Conservation (phyloP, 164 flowering plant genomes). For the Nelumbo lutea region DNA sequence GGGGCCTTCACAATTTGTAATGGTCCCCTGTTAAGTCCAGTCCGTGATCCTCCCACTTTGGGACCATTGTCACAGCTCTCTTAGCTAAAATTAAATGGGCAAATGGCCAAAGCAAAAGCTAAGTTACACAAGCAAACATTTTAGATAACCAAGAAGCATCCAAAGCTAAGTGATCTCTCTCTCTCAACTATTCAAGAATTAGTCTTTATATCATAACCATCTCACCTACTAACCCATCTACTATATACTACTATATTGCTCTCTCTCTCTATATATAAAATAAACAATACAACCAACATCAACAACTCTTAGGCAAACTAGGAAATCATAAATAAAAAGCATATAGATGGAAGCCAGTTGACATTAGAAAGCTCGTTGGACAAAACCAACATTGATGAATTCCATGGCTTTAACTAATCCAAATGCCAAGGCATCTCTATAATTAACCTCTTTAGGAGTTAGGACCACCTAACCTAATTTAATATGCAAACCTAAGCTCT, state of each 20-base stretch:
- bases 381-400: neutral
- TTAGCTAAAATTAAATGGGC: too few relatives aligned
- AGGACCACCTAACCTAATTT: too few relatives aligned
- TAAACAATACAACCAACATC: neutral
- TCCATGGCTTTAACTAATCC: neutral
- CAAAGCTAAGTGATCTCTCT: neutral
- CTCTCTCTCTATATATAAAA: too few relatives aligned
- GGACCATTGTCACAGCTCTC: too few relatives aligned
- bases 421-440: neutral
- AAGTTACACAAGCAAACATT: too few relatives aligned
- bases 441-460: neutral
- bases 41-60: too few relatives aligned
- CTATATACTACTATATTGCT: neutral
- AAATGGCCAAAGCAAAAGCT: too few relatives aligned
- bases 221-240: neutral
- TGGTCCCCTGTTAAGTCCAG: too few relatives aligned
- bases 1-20: too few relatives aligned
- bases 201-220: constrained; percentile 2
- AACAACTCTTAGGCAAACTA: neutral
- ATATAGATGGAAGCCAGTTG: neutral
- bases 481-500: too few relatives aligned
- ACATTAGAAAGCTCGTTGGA: neutral
- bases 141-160: too few relatives aligned
- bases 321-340: too few relatives aligned
- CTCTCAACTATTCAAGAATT: neutral